Evolutionary conservation across 306 rosid genomes (phyloP).

Genomic region (Quercus agrifolia): DNA sequence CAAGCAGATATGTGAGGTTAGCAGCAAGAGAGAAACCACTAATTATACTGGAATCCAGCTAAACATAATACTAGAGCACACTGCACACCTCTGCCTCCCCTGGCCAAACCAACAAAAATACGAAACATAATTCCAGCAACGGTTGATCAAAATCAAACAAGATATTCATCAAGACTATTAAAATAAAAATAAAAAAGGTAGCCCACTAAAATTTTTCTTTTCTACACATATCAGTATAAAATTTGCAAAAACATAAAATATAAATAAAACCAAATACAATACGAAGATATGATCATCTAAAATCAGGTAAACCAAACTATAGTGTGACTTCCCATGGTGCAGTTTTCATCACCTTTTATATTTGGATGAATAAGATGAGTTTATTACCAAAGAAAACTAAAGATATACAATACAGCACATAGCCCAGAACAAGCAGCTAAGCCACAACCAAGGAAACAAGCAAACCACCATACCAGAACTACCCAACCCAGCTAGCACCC

Average conservation of each 20-base stretch:
- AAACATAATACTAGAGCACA: not conserved
- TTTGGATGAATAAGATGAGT: too few species aligned
- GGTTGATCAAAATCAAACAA: slow-evolving; percentile 3
- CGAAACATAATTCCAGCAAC: not conserved
- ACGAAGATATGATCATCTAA: not conserved
- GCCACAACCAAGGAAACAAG: too few species aligned
- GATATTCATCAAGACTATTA: not conserved
- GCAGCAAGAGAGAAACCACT: not conserved
- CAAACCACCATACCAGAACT: too few species aligned
- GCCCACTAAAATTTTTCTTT: not conserved
- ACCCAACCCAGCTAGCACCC: too few species aligned
- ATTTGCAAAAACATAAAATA: not conserved
- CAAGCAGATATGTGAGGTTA: not conserved
- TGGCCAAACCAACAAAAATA: not conserved
- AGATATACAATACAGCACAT: too few species aligned
- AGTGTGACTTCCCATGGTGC: not conserved
- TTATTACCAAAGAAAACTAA: too few species aligned
- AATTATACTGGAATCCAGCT: not conserved
- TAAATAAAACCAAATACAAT: not conserved
- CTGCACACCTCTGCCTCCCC: not conserved
- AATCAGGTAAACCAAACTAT: not conserved
- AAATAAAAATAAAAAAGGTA: not conserved
- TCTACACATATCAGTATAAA: not conserved
- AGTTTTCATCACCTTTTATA: not conserved
- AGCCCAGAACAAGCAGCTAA: too few species aligned